These are phyloP conservation scores for Hemileccinum impolitum DNA, from an alignment of 768 basidiomycete species.

Conservation along the genomic window DNA sequence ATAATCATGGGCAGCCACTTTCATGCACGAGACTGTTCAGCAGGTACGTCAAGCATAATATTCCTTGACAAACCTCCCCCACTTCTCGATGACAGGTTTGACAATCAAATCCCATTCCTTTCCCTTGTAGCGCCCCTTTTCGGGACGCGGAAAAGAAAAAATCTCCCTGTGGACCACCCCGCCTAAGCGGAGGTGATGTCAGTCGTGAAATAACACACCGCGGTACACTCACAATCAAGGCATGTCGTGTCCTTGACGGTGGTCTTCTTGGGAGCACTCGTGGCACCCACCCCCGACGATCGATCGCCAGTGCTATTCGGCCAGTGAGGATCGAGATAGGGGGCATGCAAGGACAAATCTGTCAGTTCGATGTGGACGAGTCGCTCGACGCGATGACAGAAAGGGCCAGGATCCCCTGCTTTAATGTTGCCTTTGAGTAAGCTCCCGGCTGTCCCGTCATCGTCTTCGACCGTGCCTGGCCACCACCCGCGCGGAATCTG, in stretches of 20 bases:
- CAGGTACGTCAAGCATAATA: slow-evolving; percentile 24
- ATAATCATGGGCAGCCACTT: not conserved
- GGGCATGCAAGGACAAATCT: slow-evolving; percentile 55
- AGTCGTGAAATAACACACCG: not conserved
- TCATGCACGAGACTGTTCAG: not conserved
- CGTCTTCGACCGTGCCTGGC: slow-evolving; percentile 52
- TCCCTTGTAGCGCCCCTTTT: slow-evolving; percentile 50
- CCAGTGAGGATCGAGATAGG: slow-evolving; percentile 57
- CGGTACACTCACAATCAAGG: slow-evolving; percentile 42
- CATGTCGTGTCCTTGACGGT: slow-evolving; percentile 30
- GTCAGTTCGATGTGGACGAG: slow-evolving; percentile 78
- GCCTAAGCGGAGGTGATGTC: slow-evolving; percentile 34
- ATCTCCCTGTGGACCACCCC: slow-evolving; percentile 72
- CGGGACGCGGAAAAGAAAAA: slow-evolving; percentile 63
- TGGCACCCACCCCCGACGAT: not conserved
- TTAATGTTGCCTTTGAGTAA: slow-evolving; percentile 65
- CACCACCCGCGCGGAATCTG: slow-evolving; percentile 73
- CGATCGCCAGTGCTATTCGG: slow-evolving; percentile 34
- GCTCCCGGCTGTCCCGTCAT: slow-evolving; percentile 36
- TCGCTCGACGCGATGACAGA: slow-evolving; percentile 73
- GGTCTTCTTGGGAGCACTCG: slow-evolving; percentile 16
- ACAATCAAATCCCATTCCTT: slow-evolving; percentile 76
- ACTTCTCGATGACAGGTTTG: slow-evolving; percentile 71
- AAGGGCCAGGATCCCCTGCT: slow-evolving; percentile 57
- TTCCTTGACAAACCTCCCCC: slow-evolving; percentile 61